Conservation (phyloP, 495 filamentous ascomycete genomes). For the Trichoderma virens region DNA sequence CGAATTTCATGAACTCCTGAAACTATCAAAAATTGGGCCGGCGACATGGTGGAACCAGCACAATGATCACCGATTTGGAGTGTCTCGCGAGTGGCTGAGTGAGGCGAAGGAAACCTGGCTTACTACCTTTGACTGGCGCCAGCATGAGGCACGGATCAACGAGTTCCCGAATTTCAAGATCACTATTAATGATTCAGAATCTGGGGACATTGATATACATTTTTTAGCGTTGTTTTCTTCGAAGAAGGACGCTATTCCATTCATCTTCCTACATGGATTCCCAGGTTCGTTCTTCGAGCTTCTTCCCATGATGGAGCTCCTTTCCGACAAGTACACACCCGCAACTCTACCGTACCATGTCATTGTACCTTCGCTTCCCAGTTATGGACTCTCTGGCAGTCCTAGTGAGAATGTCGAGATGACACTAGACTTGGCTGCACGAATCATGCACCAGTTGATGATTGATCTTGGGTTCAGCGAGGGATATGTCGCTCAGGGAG, state of each 20-base stretch:
- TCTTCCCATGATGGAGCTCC: conserved; percentile 29
- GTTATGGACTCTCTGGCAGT: conserved; percentile 51
- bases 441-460: conserved; percentile 53
- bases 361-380: conserved; percentile 57
- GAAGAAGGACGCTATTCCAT: conserved; percentile 50
- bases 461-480: conserved; percentile 47
- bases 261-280: conserved; percentile 43
- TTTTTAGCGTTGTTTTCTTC: conserved; percentile 57
- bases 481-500: conserved; percentile 59
- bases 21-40: conserved; percentile 44
- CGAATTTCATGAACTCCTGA: conserved; percentile 42
- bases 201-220: conserved; percentile 43
- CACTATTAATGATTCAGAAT: conserved; percentile 35
- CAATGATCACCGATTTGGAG: conserved; percentile 41
- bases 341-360: conserved; percentile 55
- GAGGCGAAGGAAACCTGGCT: conserved; percentile 48
- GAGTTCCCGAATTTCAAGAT: conserved; percentile 54
- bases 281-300: conserved; percentile 52
- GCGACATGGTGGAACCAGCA: conserved; percentile 41
- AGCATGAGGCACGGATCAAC: conserved; percentile 51
- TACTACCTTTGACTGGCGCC: conserved; percentile 39
- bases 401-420: conserved; percentile 45
- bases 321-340: conserved; percentile 45
- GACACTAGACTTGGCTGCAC: conserved; percentile 30
- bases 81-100: conserved; percentile 49